Evolutionary conservation across 2,329 filamentous ascomycete genomes (phyloP).

Genomic region (Xylariaceae sp.): DNA sequence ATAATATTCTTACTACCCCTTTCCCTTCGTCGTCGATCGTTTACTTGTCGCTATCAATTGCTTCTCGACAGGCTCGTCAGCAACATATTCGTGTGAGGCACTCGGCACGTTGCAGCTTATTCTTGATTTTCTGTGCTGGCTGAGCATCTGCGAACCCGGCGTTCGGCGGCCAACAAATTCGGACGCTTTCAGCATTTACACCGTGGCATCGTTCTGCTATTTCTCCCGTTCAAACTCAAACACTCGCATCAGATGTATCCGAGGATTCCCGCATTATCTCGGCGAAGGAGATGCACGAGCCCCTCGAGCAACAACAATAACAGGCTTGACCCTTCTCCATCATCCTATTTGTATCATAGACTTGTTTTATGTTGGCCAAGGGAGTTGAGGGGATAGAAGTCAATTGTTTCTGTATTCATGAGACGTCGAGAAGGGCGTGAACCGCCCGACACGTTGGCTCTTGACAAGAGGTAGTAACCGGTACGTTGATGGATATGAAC

Average conservation of each 20-base stretch:
- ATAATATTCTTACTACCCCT: conserved; percentile 21
- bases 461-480: conserved; percentile 14
- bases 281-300: conserved; percentile 4
- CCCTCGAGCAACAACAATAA: neutral
- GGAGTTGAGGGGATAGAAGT: conserved; percentile 29
- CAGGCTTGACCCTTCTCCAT: conserved; percentile 10
- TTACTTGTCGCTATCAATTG: conserved; percentile 18
- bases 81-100: conserved; percentile 12
- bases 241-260: conserved; percentile 15
- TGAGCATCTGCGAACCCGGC: conserved; percentile 24
- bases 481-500: conserved; percentile 21
- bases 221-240: conserved; percentile 4
- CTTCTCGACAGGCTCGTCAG: conserved; percentile 22
- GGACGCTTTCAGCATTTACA: conserved; percentile 20
- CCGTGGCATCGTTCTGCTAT: conserved; percentile 11
- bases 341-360: conserved; percentile 29
- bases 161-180: conserved; percentile 21
- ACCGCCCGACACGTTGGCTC: conserved; percentile 5
- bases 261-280: conserved; percentile 9
- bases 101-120: conserved; percentile 11
- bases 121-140: conserved; percentile 16
- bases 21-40: conserved; percentile 15
- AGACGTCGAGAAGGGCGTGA: conserved; percentile 8
- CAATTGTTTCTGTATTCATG: conserved; percentile 19
- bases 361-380: conserved; percentile 18